phyloP scores from a whole-genome alignment of 805 yeast species.

The Jamesozyma lodderae region DNA sequence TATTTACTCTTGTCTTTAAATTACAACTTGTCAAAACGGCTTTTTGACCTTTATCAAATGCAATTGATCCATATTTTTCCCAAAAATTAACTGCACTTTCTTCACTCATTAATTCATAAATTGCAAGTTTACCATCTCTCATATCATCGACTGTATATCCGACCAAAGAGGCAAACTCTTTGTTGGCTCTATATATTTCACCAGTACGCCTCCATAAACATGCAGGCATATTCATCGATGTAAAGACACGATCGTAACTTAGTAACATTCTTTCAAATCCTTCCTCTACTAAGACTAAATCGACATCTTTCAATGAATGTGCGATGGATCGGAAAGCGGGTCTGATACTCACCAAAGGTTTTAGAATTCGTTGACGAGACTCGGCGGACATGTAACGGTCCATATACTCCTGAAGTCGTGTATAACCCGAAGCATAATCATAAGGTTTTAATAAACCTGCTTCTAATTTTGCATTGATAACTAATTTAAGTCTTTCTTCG shows the following conservation, averaged over 20 bases:
- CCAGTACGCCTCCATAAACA: constrained; percentile 97
- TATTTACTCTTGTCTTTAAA: constrained; percentile 72
- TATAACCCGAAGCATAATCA: constrained; percentile 89
- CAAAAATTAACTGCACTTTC: constrained; percentile 94
- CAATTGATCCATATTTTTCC: constrained; percentile 95
- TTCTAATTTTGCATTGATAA: constrained; percentile 85
- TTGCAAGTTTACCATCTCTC: constrained; percentile 85
- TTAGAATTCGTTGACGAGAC: constrained; percentile 74
- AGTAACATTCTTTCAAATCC: constrained; percentile 86
- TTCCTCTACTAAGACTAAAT: constrained; percentile 85
- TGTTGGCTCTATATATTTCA: constrained; percentile 88
- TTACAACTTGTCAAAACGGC: constrained; percentile 91
- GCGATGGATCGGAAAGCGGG: constrained; percentile 95
- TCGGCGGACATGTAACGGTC: constrained; percentile 83
- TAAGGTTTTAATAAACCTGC: constrained; percentile 91
- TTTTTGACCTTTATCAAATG: constrained; percentile 91
- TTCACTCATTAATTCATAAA: constrained; percentile 89
- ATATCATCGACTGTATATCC: constrained; percentile 84
- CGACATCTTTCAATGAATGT: constrained; percentile 79
- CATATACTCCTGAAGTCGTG: constrained; percentile 82
- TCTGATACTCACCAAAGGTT: constrained; percentile 75
- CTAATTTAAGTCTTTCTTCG: constrained; percentile 86
- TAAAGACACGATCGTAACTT: constrained; percentile 90
- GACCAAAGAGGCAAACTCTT: constrained; percentile 89
- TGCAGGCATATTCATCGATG: constrained; percentile 96